phyloP scores from a whole-genome alignment of 1,139 yeast species.

The Nematodospora anomalae region DNA sequence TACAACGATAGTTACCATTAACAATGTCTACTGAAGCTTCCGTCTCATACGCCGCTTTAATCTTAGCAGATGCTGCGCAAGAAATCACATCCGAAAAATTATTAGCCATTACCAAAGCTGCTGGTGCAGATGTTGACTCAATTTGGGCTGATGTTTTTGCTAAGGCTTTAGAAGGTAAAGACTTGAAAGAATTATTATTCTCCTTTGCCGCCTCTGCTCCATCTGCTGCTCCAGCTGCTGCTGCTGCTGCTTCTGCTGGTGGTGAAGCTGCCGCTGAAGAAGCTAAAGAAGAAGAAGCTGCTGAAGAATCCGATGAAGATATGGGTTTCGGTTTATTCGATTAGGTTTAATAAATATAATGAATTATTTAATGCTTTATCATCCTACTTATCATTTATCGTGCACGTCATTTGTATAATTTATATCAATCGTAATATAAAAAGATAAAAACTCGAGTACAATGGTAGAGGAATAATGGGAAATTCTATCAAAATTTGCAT shows the following conservation, averaged over 20 bases:
- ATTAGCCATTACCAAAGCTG: slow-evolving; percentile 80
- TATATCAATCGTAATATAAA: not conserved
- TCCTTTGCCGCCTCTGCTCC: slow-evolving; percentile 63
- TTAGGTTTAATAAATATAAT: slow-evolving; percentile 19
- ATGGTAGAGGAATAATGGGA: too few species aligned
- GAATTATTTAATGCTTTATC: not conserved
- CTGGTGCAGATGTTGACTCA: slow-evolving; percentile 82
- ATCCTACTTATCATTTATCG: not conserved
- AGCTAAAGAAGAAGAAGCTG: slow-evolving; percentile 61
- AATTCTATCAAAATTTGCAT: too few species aligned
- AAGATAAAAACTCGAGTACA: not conserved
- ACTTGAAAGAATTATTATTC: slow-evolving; percentile 87
- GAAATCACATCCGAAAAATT: slow-evolving; percentile 94
- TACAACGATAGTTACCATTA: too few species aligned
- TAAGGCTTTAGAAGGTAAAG: slow-evolving; percentile 95
- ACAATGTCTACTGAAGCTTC: slow-evolving; percentile 61
- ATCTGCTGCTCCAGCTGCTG: slow-evolving; percentile 45
- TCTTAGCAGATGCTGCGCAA: slow-evolving; percentile 95
- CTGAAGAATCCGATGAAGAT: slow-evolving; percentile 79
- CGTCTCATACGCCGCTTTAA: slow-evolving; percentile 90
- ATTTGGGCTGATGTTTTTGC: slow-evolving; percentile 96
- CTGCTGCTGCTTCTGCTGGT: slow-evolving; percentile 59
- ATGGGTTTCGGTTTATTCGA: slow-evolving; percentile 67
- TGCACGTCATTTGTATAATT: not conserved
- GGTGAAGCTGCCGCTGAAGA: slow-evolving; percentile 48